These are phyloP conservation scores for Neurospora sp. DNA, from an alignment of 495 filamentous ascomycete species.

Conservation along the genomic window DNA sequence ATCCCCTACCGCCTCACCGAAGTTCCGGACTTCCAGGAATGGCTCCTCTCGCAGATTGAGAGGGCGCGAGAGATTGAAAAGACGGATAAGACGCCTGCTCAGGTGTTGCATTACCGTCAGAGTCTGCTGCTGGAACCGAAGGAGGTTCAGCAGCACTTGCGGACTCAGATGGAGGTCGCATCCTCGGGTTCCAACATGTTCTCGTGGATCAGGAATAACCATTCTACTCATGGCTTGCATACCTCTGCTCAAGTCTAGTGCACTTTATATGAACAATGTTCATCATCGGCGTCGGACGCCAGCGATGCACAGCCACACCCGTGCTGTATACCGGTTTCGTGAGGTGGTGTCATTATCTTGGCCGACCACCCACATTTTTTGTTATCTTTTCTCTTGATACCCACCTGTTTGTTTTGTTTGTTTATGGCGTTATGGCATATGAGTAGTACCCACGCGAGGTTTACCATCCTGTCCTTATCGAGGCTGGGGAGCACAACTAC, in stretches of 20 bases:
- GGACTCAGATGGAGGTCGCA: conserved; percentile 38
- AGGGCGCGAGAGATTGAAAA: conserved; percentile 73
- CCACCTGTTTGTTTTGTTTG: conserved; percentile 5
- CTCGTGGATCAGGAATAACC: conserved; percentile 23
- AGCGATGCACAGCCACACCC: background rate
- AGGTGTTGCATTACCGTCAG: conserved; percentile 74
- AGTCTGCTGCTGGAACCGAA: conserved; percentile 82
- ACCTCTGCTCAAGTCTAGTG: conserved; percentile 10
- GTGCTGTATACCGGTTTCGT: background rate
- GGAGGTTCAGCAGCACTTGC: conserved; percentile 41
- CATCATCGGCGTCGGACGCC: background rate
- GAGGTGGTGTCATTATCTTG: background rate
- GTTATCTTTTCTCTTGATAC: conserved; percentile 5
- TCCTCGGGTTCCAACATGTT: conserved; percentile 19
- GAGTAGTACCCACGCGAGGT: background rate
- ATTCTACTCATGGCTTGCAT: conserved; percentile 6
- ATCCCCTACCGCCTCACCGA: conserved; percentile 83
- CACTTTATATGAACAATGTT: background rate
- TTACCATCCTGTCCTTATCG: background rate
- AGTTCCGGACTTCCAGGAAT: conserved; percentile 84
- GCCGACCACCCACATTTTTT: background rate
- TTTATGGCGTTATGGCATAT: background rate
- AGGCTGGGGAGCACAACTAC: background rate
- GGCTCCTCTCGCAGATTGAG: conserved; percentile 78
- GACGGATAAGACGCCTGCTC: conserved; percentile 48